A percentile compares a stretch with the other conserved stretches of the same genome.
These are phyloP conservation scores for Mariannaea sp. DNA, from an alignment of 2,329 filamentous ascomycete genomes.

Conservation along the genomic window DNA sequence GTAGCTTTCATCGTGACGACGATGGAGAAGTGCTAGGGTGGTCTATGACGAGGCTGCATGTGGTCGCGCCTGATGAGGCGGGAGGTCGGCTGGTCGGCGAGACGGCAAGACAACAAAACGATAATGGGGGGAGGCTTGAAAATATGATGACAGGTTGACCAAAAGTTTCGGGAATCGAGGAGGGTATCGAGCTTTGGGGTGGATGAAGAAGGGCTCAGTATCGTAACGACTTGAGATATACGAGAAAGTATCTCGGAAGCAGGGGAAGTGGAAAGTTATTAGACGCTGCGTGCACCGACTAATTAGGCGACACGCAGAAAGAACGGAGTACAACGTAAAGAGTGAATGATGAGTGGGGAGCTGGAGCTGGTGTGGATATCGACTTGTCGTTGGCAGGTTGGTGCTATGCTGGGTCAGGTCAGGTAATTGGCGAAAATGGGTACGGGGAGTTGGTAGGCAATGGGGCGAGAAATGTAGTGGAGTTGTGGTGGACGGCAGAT, in stretches of 20 bases:
- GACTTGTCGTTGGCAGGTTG: conserved; percentile 16
- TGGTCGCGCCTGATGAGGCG: conserved; percentile 29
- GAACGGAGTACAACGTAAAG: too few species aligned
- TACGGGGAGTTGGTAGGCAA: conserved; percentile 8
- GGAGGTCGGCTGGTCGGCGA: conserved; percentile 20
- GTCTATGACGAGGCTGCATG: conserved; percentile 40
- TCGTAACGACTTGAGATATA: conserved; percentile 12
- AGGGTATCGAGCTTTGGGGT: background rate
- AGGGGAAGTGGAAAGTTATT: conserved; percentile 24
- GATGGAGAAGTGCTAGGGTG: conserved; percentile 30
- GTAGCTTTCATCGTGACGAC: conserved; percentile 83
- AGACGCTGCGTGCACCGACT: conserved; percentile 21
- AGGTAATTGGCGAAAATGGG: conserved; percentile 3
- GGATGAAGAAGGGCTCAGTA: background rate
- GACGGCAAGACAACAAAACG: conserved; percentile 3
- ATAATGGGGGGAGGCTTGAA: background rate
- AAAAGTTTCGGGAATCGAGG: background rate
- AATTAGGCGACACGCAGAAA: conserved; percentile 25
- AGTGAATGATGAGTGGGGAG: conserved; percentile 36
- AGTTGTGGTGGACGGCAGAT: background rate
- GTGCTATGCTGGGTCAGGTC: conserved; percentile 9
- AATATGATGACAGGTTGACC: background rate
- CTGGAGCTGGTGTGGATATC: conserved; percentile 40
- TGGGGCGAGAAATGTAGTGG: conserved; percentile 6
- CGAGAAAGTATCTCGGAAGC: conserved; percentile 3